phyloP scores from a whole-genome alignment of 192 early-diverging fungal genomes.

The Coemansia sp. region DNA sequence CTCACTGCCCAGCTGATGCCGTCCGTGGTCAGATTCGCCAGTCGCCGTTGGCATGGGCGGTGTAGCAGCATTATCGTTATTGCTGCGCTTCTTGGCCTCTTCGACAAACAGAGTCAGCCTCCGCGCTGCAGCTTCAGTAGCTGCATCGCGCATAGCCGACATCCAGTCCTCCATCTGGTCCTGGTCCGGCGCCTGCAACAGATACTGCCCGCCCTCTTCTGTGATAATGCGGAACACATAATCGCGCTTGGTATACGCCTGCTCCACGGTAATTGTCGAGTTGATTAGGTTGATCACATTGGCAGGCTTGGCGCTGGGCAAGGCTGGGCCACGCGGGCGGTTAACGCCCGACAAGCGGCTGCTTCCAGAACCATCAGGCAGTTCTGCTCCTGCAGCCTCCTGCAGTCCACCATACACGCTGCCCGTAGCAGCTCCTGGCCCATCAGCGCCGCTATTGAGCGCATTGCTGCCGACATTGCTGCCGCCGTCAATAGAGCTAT shows the following conservation, averaged over 20 bases:
- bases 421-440: neutral
- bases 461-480: slow-evolving; percentile 1
- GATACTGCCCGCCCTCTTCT: slow-evolving; percentile 75
- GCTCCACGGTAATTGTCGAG: slow-evolving; percentile 66
- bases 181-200: slow-evolving; percentile 63
- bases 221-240: slow-evolving; percentile 77
- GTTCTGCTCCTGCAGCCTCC: neutral
- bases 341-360: slow-evolving; percentile 21
- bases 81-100: slow-evolving; percentile 55
- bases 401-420: neutral
- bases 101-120: slow-evolving; percentile 65
- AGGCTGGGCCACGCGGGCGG: slow-evolving; percentile 47
- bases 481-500: slow-evolving; percentile 33
- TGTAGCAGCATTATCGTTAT: slow-evolving; percentile 8
- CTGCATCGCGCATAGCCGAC: slow-evolving; percentile 61
- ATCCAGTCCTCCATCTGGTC: slow-evolving; percentile 79
- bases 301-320: slow-evolving; percentile 59
- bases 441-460: neutral
- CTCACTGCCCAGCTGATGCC: slow-evolving; percentile 21
- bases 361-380: neutral
- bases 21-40: slow-evolving; percentile 7
- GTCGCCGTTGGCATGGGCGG: slow-evolving; percentile 4
- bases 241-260: slow-evolving; percentile 64
- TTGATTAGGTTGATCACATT: slow-evolving; percentile 77
- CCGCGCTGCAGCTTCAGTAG: slow-evolving; percentile 67